A percentile compares a stretch with the other conserved stretches of the same genome.
Evolutionary conservation across 2,329 filamentous ascomycete genomes (phyloP).

Genomic region (Neophaeococcomyces aloes): DNA sequence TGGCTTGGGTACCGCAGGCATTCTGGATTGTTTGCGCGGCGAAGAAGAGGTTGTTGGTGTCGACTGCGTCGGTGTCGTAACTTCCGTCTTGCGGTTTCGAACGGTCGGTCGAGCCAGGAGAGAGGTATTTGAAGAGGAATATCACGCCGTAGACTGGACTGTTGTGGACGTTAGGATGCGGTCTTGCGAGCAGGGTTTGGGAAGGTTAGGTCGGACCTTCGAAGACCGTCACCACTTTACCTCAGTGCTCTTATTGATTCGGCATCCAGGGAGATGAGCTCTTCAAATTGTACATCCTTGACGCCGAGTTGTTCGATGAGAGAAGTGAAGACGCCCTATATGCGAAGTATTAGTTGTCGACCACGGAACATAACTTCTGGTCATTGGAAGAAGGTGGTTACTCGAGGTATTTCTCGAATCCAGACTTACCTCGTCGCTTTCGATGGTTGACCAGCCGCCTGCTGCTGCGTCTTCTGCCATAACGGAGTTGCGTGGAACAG

Average conservation of each 20-base stretch:
- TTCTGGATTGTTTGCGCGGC: slow-evolving; percentile 97
- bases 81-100: slow-evolving; percentile 66
- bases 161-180: slow-evolving; percentile 9
- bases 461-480: slow-evolving; percentile 50
- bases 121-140: slow-evolving; percentile 85
- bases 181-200: not conserved
- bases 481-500: not conserved
- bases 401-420: not conserved
- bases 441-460: slow-evolving; percentile 89
- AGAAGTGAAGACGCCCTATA: slow-evolving; percentile 88
- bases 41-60: slow-evolving; percentile 59
- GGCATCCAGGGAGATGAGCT: slow-evolving; percentile 79
- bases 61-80: slow-evolving; percentile 65
- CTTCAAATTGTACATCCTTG: slow-evolving; percentile 90
- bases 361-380: slow-evolving; percentile 8
- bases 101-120: slow-evolving; percentile 51
- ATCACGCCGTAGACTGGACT: slow-evolving; percentile 88
- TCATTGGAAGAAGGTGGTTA: slow-evolving; percentile 2
- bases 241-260: slow-evolving; percentile 40
- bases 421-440: slow-evolving; percentile 76
- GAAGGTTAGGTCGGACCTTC: slow-evolving; percentile 7
- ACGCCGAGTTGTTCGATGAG: slow-evolving; percentile 87
- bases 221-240: slow-evolving; percentile 23
- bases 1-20: slow-evolving; percentile 90
- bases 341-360: slow-evolving; percentile 12